Percentiles rank a stretch among this genome's conserved stretches.
These are phyloP conservation scores for Naganishia antarctica DNA, from an alignment of 768 basidiomycete species.

Conservation along the genomic window DNA sequence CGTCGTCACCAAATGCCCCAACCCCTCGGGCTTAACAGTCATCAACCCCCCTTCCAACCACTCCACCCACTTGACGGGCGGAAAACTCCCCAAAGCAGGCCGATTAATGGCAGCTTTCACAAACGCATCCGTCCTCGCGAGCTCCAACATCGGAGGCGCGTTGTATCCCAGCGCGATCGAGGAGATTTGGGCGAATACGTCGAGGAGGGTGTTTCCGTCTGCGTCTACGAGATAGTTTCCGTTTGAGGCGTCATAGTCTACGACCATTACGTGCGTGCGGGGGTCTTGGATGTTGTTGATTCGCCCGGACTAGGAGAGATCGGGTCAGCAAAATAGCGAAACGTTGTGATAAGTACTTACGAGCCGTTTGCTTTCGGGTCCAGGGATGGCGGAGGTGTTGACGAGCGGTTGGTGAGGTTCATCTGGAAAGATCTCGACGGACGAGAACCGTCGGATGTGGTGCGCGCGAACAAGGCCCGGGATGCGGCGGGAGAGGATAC, in stretches of 20 bases:
- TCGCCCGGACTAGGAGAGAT: conserved; percentile 4
- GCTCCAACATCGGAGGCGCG: conserved; percentile 31
- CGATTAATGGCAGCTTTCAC: conserved; percentile 49
- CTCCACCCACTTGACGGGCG: conserved; percentile 45
- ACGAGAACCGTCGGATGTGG: background rate
- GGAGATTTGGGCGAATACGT: conserved; percentile 51
- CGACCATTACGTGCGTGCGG: conserved; percentile 28
- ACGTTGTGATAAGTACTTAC: conserved; percentile 18
- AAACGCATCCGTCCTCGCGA: conserved; percentile 43
- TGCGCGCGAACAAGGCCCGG: background rate
- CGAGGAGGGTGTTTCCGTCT: conserved; percentile 51
- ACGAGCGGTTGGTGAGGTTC: conserved; percentile 29
- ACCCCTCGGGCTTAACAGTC: conserved; percentile 50
- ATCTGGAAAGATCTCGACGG: conserved; percentile 13
- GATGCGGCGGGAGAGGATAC: background rate
- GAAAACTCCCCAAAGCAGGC: conserved; percentile 52
- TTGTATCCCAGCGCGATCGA: conserved; percentile 50
- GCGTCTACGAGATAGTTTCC: conserved; percentile 52
- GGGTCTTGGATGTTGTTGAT: conserved; percentile 26
- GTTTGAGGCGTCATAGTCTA: conserved; percentile 12
- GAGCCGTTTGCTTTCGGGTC: conserved; percentile 26
- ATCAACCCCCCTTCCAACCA: conserved; percentile 47
- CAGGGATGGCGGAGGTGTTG: conserved; percentile 28
- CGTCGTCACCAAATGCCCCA: conserved; percentile 49
- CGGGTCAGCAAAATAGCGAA: background rate